These are phyloP conservation scores for Colletotrichum lentis DNA, from an alignment of 2,329 filamentous ascomycete species.

Conservation along the genomic window DNA sequence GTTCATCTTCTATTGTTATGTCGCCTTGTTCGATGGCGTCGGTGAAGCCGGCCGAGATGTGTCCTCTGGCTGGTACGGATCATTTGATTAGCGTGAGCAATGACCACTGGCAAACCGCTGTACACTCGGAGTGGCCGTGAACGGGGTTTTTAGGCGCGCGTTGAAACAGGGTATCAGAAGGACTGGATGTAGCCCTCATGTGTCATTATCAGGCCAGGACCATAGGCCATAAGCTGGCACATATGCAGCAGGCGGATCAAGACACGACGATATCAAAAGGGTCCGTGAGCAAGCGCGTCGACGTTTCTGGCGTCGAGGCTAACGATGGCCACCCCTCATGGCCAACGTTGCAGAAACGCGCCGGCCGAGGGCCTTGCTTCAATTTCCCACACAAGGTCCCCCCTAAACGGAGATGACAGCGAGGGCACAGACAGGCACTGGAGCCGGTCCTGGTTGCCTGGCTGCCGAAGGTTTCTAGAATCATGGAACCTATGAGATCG, in stretches of 20 bases:
- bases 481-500: slow-evolving; percentile 26
- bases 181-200: slow-evolving; percentile 10
- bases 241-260: slow-evolving; percentile 21
- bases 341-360: slow-evolving; percentile 33
- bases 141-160: slow-evolving; percentile 14
- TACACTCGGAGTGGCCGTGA: slow-evolving; percentile 29
- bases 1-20: background rate
- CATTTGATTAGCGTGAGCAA: slow-evolving; percentile 32
- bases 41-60: background rate
- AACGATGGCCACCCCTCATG: slow-evolving; percentile 16
- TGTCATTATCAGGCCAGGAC: slow-evolving; percentile 34
- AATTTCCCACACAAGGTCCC: slow-evolving; percentile 33
- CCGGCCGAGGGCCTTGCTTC: slow-evolving; percentile 34
- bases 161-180: slow-evolving; percentile 29
- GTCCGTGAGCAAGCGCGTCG: slow-evolving; percentile 22
- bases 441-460: background rate
- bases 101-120: slow-evolving; percentile 20
- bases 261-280: slow-evolving; percentile 11
- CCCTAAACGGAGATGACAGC: slow-evolving; percentile 34
- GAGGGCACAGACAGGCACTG: slow-evolving; percentile 37
- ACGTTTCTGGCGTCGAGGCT: slow-evolving; percentile 20
- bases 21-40: background rate
- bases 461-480: slow-evolving; percentile 37
- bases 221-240: slow-evolving; percentile 20
- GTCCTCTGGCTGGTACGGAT: slow-evolving; percentile 24